Evolutionary conservation across 805 yeast genomes (phyloP).

Genomic region (Grigorovia humatica): DNA sequence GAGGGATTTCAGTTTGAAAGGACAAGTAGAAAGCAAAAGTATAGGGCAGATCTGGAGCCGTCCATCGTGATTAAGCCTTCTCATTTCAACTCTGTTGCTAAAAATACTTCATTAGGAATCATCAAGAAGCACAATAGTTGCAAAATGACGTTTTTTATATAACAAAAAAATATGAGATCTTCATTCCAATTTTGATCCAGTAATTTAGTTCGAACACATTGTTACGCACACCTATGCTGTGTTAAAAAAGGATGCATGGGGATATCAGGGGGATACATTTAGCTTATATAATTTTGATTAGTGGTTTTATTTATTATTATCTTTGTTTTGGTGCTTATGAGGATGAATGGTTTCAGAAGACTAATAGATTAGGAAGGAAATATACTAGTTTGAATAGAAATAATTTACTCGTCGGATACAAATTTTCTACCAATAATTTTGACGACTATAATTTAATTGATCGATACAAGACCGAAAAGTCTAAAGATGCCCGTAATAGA

Average conservation of each 20-base stretch:
- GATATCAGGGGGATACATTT: background rate
- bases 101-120: too few species aligned
- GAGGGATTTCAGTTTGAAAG: too few species aligned
- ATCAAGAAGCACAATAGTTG: too few species aligned
- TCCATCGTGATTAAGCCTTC: too few species aligned
- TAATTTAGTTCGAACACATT: too few species aligned
- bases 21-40: too few species aligned
- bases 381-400: slow-evolving; percentile 12
- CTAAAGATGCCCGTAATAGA: background rate
- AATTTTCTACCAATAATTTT: slow-evolving; percentile 22
- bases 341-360: background rate
- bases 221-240: background rate
- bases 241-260: background rate
- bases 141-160: too few species aligned
- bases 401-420: slow-evolving; percentile 7
- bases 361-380: background rate
- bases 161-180: too few species aligned
- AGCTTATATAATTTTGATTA: background rate
- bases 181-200: too few species aligned
- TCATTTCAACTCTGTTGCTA: too few species aligned
- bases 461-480: background rate
- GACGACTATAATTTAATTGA: slow-evolving; percentile 8
- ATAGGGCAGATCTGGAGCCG: too few species aligned
- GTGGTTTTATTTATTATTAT: too few species aligned
- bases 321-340: background rate